Base-by-base conservation (phyloP, 768 basidiomycete genomes). In the Chalciporus pseudorubinellus region DNA sequence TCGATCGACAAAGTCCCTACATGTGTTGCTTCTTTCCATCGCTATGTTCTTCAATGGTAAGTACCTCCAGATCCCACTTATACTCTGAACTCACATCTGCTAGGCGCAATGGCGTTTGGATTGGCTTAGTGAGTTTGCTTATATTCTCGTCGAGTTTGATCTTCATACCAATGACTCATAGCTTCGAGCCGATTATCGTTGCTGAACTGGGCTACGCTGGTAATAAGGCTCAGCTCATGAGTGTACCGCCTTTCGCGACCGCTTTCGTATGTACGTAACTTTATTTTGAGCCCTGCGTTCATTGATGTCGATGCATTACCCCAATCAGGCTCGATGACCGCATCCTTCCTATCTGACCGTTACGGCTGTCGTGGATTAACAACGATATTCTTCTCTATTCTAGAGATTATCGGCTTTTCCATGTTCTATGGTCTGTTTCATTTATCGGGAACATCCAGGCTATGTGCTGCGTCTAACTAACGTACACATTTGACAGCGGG, bases 171-270 rank as follows among this genome's bases (percentile, higher is more conserved):
- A 49, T 46, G 43, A 58, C 70, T 39, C 54, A 47, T 42, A 82
- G 87, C 58, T 90, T 92, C 67, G 72, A 81, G 8, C 89, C 89
- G 6, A 83, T 84, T 4, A 87, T 92, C 65, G 80, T 91, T 10
- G 71, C 78, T 26, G 72, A 74, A 16, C 74, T 87, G 3, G 84
- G 84, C 18, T 85, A 77, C 62, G 74, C 74, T 2, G 74, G 77
- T 0, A 71, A 78, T 28, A 64, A 70, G 20, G 79, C 81, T 11
- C 84, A 87, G 59, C 71, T 87, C 2, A 80, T 83, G 75, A 83
- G 78, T 13, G 85, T 86, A 2, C 75, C 73, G 13, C 82, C 82
- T 3, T 83, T 77, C 39, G 78, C 76, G 2, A 55, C 58, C 5
- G 79, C 78, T 16, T 83, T 82, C 59, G 63, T 73, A 18, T 62